Evolutionary conservation across 192 early-diverging fungal species (phyloP).

Genomic region (Umbelopsis vinacea): DNA sequence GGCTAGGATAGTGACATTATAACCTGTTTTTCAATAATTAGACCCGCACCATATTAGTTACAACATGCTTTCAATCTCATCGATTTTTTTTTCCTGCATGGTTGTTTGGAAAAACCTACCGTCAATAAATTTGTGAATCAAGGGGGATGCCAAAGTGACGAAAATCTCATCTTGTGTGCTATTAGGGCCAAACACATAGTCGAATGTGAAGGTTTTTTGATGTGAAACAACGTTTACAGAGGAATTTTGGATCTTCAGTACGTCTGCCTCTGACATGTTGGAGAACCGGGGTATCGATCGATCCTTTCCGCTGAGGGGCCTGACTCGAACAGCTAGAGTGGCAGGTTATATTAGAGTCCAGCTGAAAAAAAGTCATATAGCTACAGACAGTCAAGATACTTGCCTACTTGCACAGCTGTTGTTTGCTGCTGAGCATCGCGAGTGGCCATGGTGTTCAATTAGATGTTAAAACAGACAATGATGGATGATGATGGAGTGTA

Average conservation of each 20-base stretch:
- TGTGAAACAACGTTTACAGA: slow-evolving; percentile 39
- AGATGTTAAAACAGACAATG: neutral
- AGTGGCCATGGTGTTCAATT: neutral
- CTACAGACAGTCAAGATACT: slow-evolving; percentile 13
- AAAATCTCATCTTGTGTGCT: slow-evolving; percentile 39
- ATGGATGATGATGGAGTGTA: slow-evolving; percentile 14
- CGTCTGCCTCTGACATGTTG: slow-evolving; percentile 33
- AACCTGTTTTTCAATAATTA: slow-evolving; percentile 67
- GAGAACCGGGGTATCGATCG: slow-evolving; percentile 42
- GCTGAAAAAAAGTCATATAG: neutral
- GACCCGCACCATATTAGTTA: no score
- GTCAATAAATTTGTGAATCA: slow-evolving; percentile 41
- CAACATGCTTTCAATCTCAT: no score
- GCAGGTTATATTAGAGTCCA: slow-evolving; percentile 2
- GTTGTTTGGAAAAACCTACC: slow-evolving; percentile 21
- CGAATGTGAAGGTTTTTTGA: slow-evolving; percentile 37
- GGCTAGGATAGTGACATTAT: slow-evolving; percentile 94
- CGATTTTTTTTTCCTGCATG: neutral
- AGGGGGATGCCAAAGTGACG: slow-evolving; percentile 24
- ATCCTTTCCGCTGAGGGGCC: slow-evolving; percentile 37
- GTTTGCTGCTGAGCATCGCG: slow-evolving; percentile 34
- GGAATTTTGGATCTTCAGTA: slow-evolving; percentile 32
- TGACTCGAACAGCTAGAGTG: slow-evolving; percentile 35
- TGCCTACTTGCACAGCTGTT: slow-evolving; percentile 46
- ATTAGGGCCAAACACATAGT: slow-evolving; percentile 42